phyloP scores from a whole-genome alignment of 208 protist genomes.

The Novymonas esmeraldas region DNA sequence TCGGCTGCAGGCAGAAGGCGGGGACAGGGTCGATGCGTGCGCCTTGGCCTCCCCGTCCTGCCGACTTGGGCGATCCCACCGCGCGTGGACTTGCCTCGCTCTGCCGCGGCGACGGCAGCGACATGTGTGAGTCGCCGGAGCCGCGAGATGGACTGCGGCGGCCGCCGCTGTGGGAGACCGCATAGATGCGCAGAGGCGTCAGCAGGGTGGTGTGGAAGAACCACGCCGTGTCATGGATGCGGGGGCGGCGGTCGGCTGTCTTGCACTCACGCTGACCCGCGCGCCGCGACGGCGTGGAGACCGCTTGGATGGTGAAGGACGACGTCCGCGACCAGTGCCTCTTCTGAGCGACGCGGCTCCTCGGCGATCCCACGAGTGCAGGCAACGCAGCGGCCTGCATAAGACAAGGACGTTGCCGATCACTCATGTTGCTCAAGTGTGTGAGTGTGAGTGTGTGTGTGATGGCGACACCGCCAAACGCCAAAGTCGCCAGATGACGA shows the following conservation, averaged over 20 bases:
- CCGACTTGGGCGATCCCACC: neutral
- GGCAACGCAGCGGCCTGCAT: neutral
- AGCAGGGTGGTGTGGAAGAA: constrained; percentile 5
- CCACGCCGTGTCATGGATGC: constrained; percentile 5
- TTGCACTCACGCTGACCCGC: neutral
- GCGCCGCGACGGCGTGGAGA: neutral
- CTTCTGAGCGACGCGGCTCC: neutral
- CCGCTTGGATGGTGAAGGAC: neutral
- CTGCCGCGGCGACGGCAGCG: too few relatives aligned
- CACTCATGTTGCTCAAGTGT: neutral
- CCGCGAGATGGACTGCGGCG: too few relatives aligned
- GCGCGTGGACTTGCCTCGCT: too few relatives aligned
- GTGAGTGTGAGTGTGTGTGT: too few relatives aligned
- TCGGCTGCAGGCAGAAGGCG: neutral
- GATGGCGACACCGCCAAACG: too few relatives aligned
- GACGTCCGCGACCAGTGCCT: neutral
- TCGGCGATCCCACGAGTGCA: neutral
- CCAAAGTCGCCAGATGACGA: too few relatives aligned
- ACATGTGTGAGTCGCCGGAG: too few relatives aligned
- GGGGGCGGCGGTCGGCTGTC: neutral
- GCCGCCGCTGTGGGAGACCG: neutral
- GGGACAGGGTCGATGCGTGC: neutral
- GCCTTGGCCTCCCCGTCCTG: neutral
- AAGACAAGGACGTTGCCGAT: neutral
- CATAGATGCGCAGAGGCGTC: neutral